Evolutionary conservation across 164 flowering plant genomes (phyloP), one percentile per base, ranked within the genome.

Genomic region (Stephania cephalantha): DNA sequence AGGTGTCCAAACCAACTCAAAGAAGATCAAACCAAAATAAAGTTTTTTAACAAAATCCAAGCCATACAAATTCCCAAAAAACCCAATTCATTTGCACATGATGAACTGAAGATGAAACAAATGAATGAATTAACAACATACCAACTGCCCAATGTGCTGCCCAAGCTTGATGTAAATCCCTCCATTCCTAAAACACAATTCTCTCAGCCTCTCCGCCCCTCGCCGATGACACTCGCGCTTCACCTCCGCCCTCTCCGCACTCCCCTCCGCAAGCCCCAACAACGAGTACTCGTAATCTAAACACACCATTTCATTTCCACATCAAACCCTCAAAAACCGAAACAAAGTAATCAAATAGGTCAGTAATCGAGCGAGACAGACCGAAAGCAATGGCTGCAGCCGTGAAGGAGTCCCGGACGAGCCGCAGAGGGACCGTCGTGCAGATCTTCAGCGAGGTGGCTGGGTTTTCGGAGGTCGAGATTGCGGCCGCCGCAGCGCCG

Each of bases 121-220:
- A 25, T 25, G 25, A 25, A 25, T 25, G 25, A 25, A 25, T 25
- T 25, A 25, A 25, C 42, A 35, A 35, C 42, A 81, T 89, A 95
- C 99, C 95, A 95, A 79, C 81, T 95, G 99, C 75, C 97, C 83
- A 74, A 95, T 75, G 79, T 95, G 98, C 75, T 95, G 99, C 64
- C 99, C 99, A 75, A 95, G 92, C 84, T 95, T 95, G 74, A 95
- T 95, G 78, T 95, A 95, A 53, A 95, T 89, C 77, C 99, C 99
- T 73, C 99, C 99, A 86, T 95, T 95, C 81, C 71, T 89, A 77
- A 93, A 95, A 81, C 97, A 95, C 58, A 95, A 76, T 46, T 95
- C 98, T 74, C 84, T 90, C 81, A 95, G 94, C 78, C 84, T 92
- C 52, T 25, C 85, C 5, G 99, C 98, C 74, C 88, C 85, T 73